phyloP scores from a whole-genome alignment of 352 stramenopile species.

The Phytopythium vexans region DNA sequence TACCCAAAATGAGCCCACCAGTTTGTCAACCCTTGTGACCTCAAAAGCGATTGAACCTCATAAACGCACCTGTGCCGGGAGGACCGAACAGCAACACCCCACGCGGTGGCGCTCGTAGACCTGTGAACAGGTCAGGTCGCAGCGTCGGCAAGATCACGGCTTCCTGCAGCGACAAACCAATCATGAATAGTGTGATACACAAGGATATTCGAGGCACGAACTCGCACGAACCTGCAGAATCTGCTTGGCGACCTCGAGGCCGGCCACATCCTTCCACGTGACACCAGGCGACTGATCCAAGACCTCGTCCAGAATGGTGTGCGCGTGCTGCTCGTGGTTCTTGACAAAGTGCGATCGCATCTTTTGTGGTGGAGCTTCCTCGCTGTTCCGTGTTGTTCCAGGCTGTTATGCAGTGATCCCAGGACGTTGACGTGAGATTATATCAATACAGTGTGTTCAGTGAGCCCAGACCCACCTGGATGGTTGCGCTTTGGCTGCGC shows the following conservation, averaged over 20 bases:
- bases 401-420: too few species aligned
- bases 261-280: conserved; percentile 80
- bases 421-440: too few species aligned
- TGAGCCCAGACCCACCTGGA: too few species aligned
- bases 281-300: conserved; percentile 77
- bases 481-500: too few species aligned
- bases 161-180: conserved; percentile 39
- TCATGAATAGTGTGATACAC: neutral
- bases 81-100: conserved; percentile 81
- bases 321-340: conserved; percentile 53
- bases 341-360: conserved; percentile 41
- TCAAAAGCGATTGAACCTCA: neutral
- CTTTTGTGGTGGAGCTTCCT: neutral
- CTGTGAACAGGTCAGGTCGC: conserved; percentile 83
- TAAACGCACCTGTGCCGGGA: conserved; percentile 56
- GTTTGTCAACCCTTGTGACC: too few species aligned
- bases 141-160: conserved; percentile 84
- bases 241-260: conserved; percentile 81
- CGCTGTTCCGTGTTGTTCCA: too few species aligned
- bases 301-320: conserved; percentile 84
- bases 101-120: conserved; percentile 58
- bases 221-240: conserved; percentile 67
- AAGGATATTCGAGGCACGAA: neutral
- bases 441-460: too few species aligned
- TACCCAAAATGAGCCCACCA: conserved; percentile 5